phyloP scores from a whole-genome alignment of 306 rosid genomes.

The Delonix regia region DNA sequence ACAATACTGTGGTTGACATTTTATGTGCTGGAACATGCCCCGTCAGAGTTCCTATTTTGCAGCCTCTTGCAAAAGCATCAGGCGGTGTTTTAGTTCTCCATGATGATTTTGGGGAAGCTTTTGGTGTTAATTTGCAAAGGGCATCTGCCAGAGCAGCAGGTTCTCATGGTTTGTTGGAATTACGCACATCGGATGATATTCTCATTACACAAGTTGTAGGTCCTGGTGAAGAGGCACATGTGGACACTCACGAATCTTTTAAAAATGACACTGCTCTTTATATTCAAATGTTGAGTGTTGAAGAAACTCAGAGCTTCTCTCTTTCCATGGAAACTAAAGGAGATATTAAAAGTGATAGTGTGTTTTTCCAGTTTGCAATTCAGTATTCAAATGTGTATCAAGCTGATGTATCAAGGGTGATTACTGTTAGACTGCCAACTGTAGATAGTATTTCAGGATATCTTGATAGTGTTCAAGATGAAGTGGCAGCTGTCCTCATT shows the following conservation, averaged over 20 bases:
- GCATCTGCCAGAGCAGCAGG: slow-evolving; percentile 93
- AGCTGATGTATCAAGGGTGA: slow-evolving; percentile 73
- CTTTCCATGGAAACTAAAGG: slow-evolving; percentile 76
- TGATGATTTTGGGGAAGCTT: slow-evolving; percentile 99
- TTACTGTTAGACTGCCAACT: slow-evolving; percentile 63
- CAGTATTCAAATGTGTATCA: slow-evolving; percentile 66
- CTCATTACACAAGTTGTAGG: slow-evolving; percentile 71
- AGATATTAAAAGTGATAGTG: slow-evolving; percentile 62
- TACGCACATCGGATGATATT: slow-evolving; percentile 72
- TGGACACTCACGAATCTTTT: slow-evolving; percentile 69
- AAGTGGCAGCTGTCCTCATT: slow-evolving; percentile 68
- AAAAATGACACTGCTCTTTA: slow-evolving; percentile 67
- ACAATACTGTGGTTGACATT: slow-evolving; percentile 78
- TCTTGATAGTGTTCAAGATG: slow-evolving; percentile 69
- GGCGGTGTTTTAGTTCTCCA: slow-evolving; percentile 97
- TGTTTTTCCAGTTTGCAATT: slow-evolving; percentile 69
- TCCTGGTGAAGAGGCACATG: slow-evolving; percentile 80
- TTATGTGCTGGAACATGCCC: slow-evolving; percentile 99
- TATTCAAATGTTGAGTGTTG: slow-evolving; percentile 70
- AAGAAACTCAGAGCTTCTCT: slow-evolving; percentile 74
- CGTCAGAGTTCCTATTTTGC: slow-evolving; percentile 89
- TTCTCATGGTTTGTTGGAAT: slow-evolving; percentile 68
- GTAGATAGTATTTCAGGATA: slow-evolving; percentile 68
- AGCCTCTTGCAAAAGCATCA: slow-evolving; percentile 95
- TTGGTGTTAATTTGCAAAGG: slow-evolving; percentile 97